These are phyloP conservation scores for Meyerozyma elateridarum DNA, from an alignment of 1,139 yeast species.

Conservation along the genomic window DNA sequence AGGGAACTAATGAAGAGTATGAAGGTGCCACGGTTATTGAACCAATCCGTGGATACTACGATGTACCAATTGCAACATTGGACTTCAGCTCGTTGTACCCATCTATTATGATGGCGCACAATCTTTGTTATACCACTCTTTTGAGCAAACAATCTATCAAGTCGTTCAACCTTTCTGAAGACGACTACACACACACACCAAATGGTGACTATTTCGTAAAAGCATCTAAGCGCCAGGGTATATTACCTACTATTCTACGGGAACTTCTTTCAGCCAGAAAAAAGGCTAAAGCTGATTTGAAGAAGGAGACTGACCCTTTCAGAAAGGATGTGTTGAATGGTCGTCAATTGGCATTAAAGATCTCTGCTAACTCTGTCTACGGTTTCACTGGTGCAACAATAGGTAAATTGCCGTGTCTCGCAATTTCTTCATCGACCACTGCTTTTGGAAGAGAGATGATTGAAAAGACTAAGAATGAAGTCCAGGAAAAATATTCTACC, in stretches of 20 bases:
- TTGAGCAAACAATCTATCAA: constrained; percentile 66
- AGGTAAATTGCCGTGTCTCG: constrained; percentile 94
- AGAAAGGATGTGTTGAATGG: constrained; percentile 92
- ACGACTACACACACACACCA: constrained; percentile 84
- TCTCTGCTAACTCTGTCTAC: constrained; percentile 96
- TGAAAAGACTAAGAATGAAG: constrained; percentile 83
- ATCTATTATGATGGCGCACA: constrained; percentile 99
- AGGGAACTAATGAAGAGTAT: constrained; percentile 83
- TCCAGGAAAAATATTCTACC: constrained; percentile 70
- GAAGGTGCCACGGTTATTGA: constrained; percentile 99
- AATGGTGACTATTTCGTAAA: constrained; percentile 93
- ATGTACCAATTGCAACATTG: constrained; percentile 93
- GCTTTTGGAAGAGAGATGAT: constrained; percentile 97
- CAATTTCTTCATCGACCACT: constrained; percentile 92
- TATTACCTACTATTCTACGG: constrained; percentile 84
- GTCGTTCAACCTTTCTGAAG: constrained; percentile 56
- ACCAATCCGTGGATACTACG: constrained; percentile 92
- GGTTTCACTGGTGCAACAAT: constrained; percentile 99
- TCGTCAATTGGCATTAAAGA: constrained; percentile 91
- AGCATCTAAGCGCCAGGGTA: constrained; percentile 65
- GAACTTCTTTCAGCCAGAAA: constrained; percentile 91
- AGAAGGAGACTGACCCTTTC: constrained; percentile 92
- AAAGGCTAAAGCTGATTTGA: constrained; percentile 83
- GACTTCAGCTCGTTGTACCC: constrained; percentile 98
- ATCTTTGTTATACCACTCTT: constrained; percentile 89